Percentiles rank a stretch among this genome's conserved stretches.
Conservation (phyloP, 768 basidiomycete species). For the Trametes elegans region DNA sequence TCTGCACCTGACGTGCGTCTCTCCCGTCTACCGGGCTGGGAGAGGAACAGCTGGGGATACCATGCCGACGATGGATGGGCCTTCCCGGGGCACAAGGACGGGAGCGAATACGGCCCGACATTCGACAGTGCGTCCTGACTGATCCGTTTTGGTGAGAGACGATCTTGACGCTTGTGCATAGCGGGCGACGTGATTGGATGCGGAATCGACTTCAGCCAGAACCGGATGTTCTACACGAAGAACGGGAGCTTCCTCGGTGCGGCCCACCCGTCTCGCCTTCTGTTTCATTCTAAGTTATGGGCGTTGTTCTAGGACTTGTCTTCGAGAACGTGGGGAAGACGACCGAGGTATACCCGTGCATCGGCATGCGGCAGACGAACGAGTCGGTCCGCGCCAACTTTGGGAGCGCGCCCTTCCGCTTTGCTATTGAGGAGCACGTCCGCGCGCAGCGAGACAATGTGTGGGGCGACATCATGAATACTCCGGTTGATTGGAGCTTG, state of each 20-base stretch:
- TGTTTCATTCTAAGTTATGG: constrained; percentile 2
- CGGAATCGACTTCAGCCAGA: constrained; percentile 84
- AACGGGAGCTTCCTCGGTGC: constrained; percentile 74
- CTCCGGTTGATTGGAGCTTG: constrained; percentile 49
- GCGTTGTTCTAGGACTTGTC: constrained; percentile 47
- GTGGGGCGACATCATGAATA: constrained; percentile 66
- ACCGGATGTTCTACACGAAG: constrained; percentile 86
- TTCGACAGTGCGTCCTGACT: constrained; percentile 65
- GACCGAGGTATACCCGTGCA: constrained; percentile 67
- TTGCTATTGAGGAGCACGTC: constrained; percentile 87
- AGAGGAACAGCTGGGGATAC: constrained; percentile 86
- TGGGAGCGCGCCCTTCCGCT: constrained; percentile 81
- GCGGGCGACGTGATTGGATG: constrained; percentile 90
- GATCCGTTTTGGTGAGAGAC: neutral
- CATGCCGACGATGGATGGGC: constrained; percentile 86
- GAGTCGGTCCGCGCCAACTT: constrained; percentile 88
- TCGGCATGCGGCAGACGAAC: constrained; percentile 78
- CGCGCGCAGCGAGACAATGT: constrained; percentile 62
- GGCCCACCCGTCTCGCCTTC: neutral
- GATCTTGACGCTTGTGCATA: constrained; percentile 32
- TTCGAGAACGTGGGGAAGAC: constrained; percentile 72
- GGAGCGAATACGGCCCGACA: constrained; percentile 69
- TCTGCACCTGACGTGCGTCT: constrained; percentile 62
- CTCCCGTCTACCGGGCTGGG: constrained; percentile 83
- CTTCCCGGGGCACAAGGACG: constrained; percentile 72